These are phyloP conservation scores for Theileria sp. DNA, from an alignment of 169 alveolate genomes.

Conservation along the genomic window DNA sequence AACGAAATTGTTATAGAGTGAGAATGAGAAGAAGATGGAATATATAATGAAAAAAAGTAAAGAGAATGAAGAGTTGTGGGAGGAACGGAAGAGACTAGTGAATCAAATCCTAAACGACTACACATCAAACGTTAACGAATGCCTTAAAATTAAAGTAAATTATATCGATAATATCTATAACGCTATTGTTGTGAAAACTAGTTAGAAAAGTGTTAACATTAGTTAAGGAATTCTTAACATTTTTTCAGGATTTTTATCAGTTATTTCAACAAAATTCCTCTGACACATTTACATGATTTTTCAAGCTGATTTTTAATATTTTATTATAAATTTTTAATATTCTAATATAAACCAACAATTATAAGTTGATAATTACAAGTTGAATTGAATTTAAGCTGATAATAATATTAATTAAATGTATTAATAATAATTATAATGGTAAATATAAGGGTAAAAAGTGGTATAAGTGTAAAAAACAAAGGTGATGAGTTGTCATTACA, in stretches of 20 bases:
- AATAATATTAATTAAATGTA: not conserved
- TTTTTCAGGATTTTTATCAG: constrained; percentile 1
- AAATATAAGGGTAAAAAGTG: not conserved
- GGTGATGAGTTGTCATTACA: not conserved
- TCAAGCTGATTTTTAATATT: not conserved
- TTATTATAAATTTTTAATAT: not conserved
- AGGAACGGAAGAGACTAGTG: constrained; percentile 41
- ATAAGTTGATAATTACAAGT: not conserved
- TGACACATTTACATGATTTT: not conserved
- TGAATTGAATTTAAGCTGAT: not conserved
- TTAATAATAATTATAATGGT: too few species aligned
- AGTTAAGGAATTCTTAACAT: not conserved
- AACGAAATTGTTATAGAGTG: constrained; percentile 2
- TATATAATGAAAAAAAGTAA: constrained; percentile 12
- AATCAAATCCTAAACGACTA: constrained; percentile 52
- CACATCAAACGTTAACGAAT: constrained; percentile 50
- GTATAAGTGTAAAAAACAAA: not conserved
- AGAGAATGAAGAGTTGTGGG: constrained; percentile 28
- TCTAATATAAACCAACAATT: not conserved
- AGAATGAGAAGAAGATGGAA: constrained; percentile 24
- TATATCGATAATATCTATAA: not conserved
- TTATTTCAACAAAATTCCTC: not conserved
- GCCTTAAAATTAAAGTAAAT: constrained; percentile 2
- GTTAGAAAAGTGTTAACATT: too few species aligned
- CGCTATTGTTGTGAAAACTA: not conserved